phyloP scores from a whole-genome alignment of 1,284 basidiomycete genomes.

The Puccinia novopanici region DNA sequence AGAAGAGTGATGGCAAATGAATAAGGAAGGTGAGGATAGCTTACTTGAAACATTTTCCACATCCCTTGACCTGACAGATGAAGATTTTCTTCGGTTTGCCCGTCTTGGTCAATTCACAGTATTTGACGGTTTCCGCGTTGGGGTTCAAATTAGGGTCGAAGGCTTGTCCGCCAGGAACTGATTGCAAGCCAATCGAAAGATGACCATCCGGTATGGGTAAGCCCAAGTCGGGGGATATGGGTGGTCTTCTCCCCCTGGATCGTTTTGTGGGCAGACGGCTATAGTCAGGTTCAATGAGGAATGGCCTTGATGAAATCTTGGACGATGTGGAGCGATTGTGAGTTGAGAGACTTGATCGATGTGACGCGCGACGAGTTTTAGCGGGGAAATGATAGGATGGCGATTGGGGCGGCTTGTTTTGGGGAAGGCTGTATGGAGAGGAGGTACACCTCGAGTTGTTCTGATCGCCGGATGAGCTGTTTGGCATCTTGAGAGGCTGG shows the following conservation, averaged over 20 bases:
- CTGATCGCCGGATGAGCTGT: conserved; percentile 10
- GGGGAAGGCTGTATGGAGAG: conserved; percentile 17
- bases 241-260: conserved; percentile 55
- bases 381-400: conserved; percentile 9
- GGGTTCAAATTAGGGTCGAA: conserved; percentile 50
- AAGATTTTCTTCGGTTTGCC: conserved; percentile 56
- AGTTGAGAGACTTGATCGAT: conserved; percentile 25
- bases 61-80: conserved; percentile 52
- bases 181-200: conserved; percentile 48
- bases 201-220: conserved; percentile 48
- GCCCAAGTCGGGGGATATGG: conserved; percentile 51
- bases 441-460: conserved; percentile 2
- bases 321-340: conserved; percentile 17
- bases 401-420: conserved; percentile 17
- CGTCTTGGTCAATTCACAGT: conserved; percentile 55
- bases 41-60: conserved; percentile 49
- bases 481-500: conserved; percentile 25
- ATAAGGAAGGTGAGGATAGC: background rate
- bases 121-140: conserved; percentile 38
- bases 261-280: conserved; percentile 54
- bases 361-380: conserved; percentile 24
- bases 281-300: conserved; percentile 42
- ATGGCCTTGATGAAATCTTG: conserved; percentile 29
- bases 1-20: background rate
- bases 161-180: conserved; percentile 51